phyloP scores from a whole-genome alignment of 345 rosid species.

The Garcia nutans region DNA sequence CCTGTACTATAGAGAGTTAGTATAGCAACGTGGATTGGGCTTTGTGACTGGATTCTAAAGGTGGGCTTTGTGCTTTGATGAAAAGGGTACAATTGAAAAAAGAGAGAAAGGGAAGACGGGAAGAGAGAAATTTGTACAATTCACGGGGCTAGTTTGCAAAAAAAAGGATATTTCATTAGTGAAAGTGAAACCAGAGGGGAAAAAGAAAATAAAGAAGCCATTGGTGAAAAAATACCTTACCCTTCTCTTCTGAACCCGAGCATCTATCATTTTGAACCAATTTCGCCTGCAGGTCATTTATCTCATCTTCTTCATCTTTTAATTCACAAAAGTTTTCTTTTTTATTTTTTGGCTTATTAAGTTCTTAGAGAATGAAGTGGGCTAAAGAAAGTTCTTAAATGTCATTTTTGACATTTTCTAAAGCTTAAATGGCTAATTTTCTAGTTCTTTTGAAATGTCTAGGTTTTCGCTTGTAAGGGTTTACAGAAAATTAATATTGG shows the following conservation, averaged over 20 bases:
- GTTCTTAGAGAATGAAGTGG: background rate
- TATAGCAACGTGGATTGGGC: background rate
- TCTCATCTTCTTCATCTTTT: background rate
- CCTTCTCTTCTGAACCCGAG: background rate
- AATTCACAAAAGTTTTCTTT: background rate
- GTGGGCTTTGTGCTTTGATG: background rate
- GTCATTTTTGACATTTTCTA: background rate
- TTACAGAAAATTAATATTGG: background rate
- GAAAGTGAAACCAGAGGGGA: too few relatives aligned
- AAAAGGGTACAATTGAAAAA: too few relatives aligned
- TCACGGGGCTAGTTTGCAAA: background rate
- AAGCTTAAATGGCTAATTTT: background rate
- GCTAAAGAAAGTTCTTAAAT: background rate
- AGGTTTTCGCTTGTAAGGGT: background rate
- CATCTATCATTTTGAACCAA: background rate
- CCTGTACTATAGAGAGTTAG: background rate
- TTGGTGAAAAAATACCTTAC: background rate
- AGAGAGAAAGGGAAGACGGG: background rate
- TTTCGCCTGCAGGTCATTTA: background rate
- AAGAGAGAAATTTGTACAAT: too few relatives aligned
- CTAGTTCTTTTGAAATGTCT: background rate
- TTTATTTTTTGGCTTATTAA: background rate
- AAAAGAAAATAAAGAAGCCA: background rate
- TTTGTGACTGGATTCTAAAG: background rate
- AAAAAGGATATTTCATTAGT: too few relatives aligned